Percentiles rank a stretch among this genome's conserved stretches.
These are phyloP conservation scores for Funneliformis mosseae DNA, from an alignment of 192 early-diverging fungal genomes.

Conservation along the genomic window DNA sequence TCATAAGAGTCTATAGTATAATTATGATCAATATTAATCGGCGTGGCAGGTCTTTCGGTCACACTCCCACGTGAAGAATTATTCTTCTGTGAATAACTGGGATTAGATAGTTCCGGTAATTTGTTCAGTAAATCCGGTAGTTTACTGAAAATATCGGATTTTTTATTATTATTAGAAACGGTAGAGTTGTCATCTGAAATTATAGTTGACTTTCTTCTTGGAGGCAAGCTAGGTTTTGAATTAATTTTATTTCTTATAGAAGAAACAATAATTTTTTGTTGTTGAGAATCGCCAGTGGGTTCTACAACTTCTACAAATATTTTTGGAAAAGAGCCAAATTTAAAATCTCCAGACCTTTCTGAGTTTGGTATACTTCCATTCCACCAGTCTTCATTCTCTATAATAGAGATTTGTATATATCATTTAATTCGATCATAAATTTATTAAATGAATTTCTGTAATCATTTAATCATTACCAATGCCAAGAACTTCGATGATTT, in stretches of 20 bases:
- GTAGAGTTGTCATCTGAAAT: background rate
- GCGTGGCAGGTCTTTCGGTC: background rate
- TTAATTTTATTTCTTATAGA: background rate
- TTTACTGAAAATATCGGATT: background rate
- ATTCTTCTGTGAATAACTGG: background rate
- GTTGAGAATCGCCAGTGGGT: background rate
- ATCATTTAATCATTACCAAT: constrained; percentile 17
- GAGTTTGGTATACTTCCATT: constrained; percentile 19
- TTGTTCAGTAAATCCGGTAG: background rate
- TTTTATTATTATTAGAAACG: background rate
- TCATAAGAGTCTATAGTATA: background rate
- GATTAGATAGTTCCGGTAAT: background rate
- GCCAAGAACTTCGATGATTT: constrained; percentile 38
- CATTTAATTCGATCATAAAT: background rate
- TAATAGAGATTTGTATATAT: background rate
- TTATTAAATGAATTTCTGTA: background rate
- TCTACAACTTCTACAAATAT: constrained; percentile 24
- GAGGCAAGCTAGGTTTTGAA: background rate
- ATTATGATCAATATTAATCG: background rate
- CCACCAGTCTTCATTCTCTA: constrained; percentile 35
- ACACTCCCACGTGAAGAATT: background rate
- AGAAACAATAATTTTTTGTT: background rate
- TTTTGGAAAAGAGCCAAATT: constrained; percentile 33
- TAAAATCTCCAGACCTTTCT: background rate
- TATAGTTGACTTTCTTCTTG: background rate